phyloP scores from a whole-genome alignment of 768 basidiomycete species.

The Calocybe indica region DNA sequence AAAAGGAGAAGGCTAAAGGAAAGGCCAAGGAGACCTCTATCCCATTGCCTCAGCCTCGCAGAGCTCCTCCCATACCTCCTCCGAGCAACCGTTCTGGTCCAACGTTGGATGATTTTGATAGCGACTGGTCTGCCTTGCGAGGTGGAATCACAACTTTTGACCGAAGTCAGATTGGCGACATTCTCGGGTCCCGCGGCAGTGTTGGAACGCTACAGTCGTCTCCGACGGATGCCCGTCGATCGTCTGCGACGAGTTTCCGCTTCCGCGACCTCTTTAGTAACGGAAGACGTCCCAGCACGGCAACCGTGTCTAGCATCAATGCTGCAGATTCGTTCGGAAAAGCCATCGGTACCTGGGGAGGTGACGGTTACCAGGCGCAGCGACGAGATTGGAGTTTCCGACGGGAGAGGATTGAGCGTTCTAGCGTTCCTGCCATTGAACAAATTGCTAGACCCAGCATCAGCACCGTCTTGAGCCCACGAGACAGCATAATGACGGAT shows the following conservation, averaged over 20 bases:
- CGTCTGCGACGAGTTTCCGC: slow-evolving; percentile 10
- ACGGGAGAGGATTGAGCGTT: slow-evolving; percentile 40
- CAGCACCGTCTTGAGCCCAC: too few species aligned
- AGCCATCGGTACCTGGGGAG: slow-evolving; percentile 34
- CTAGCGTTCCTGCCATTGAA: background rate
- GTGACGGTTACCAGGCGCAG: slow-evolving; percentile 36
- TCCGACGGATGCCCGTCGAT: slow-evolving; percentile 10
- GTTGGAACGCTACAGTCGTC: background rate
- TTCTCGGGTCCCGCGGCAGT: slow-evolving; percentile 12
- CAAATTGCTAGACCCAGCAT: too few species aligned
- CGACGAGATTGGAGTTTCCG: slow-evolving; percentile 55
- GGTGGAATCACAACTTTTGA: slow-evolving; percentile 24
- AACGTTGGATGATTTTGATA: slow-evolving; percentile 36
- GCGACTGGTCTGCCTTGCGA: slow-evolving; percentile 30
- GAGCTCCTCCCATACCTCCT: background rate
- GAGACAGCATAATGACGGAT: too few species aligned
- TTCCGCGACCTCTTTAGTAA: slow-evolving; percentile 17
- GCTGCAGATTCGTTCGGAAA: slow-evolving; percentile 37
- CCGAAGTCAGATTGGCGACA: slow-evolving; percentile 19
- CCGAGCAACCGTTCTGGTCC: background rate
- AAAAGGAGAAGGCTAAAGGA: background rate
- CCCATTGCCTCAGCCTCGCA: too few species aligned
- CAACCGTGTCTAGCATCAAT: slow-evolving; percentile 29
- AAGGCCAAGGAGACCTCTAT: background rate
- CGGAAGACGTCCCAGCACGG: slow-evolving; percentile 35